phyloP scores from a whole-genome alignment of 192 early-diverging fungal species.

The Rhizoclosmatium globosum region DNA sequence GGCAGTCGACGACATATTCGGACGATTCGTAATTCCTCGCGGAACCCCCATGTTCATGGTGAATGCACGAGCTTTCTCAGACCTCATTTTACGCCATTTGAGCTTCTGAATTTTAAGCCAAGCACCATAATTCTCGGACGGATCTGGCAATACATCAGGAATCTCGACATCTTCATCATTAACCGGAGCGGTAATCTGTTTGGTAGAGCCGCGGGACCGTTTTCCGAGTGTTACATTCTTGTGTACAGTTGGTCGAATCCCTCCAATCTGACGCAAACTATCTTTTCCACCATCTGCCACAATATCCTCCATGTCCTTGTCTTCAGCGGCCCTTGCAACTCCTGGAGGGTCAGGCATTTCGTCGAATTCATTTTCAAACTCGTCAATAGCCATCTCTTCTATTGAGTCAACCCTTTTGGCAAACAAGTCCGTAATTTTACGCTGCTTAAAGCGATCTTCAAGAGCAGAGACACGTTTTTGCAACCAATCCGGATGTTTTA shows the following conservation, averaged over 20 bases:
- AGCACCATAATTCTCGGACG: conserved; percentile 69
- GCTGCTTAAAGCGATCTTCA: conserved; percentile 87
- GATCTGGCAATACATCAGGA: conserved; percentile 68
- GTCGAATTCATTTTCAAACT: conserved; percentile 19
- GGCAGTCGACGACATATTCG: conserved; percentile 22
- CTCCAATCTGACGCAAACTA: conserved; percentile 9
- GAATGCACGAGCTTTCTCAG: conserved; percentile 36
- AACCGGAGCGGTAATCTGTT: conserved; percentile 33
- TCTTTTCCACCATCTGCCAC: neutral
- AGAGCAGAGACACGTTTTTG: conserved; percentile 76
- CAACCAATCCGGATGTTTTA: conserved; percentile 96
- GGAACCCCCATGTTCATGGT: neutral
- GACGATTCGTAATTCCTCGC: neutral
- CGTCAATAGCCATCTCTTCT: conserved; percentile 33
- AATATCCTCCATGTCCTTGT: conserved; percentile 53
- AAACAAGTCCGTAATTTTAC: conserved; percentile 88
- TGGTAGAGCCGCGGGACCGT: conserved; percentile 27
- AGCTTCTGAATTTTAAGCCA: conserved; percentile 80
- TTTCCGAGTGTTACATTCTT: conserved; percentile 32
- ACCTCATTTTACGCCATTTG: conserved; percentile 75
- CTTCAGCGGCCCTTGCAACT: conserved; percentile 1
- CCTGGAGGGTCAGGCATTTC: neutral
- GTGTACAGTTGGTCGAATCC: conserved; percentile 41
- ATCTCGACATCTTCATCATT: conserved; percentile 44
- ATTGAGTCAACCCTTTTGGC: conserved; percentile 26